phyloP scores from a whole-genome alignment of 345 rosid species.

The Hirschfeldia incana region DNA sequence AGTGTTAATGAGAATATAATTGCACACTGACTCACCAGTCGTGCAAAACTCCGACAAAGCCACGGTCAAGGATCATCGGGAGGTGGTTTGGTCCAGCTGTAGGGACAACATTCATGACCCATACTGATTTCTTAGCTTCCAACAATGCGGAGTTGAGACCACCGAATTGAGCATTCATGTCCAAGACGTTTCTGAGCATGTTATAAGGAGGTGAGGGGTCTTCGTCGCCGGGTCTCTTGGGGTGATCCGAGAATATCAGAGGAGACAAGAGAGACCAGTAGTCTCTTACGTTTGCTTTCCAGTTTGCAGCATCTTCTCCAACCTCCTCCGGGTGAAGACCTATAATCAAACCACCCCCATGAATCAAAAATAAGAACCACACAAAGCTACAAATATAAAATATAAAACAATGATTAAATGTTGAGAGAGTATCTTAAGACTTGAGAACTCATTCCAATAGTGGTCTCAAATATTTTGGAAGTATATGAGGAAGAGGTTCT shows the following conservation, averaged over 20 bases:
- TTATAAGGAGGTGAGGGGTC: conserved; percentile 97
- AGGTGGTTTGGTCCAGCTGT: conserved; percentile 81
- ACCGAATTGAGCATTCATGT: conserved; percentile 95
- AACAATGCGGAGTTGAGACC: conserved; percentile 85
- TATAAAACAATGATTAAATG: too few species aligned
- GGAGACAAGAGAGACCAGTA: conserved; percentile 99
- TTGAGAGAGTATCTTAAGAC: too few species aligned
- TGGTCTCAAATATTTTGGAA: too few species aligned
- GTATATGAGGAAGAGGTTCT: too few species aligned
- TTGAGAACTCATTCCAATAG: too few species aligned
- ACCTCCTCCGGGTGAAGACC: conserved; percentile 71
- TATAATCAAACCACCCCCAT: conserved; percentile 36
- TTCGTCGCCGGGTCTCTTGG: conserved; percentile 99
- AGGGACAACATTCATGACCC: conserved; percentile 99
- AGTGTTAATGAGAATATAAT: background rate
- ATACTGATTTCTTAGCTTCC: conserved; percentile 77
- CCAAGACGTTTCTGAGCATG: conserved; percentile 94
- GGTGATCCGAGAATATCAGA: conserved; percentile 97
- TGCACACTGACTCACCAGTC: conserved; percentile 61
- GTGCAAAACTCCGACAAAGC: conserved; percentile 86
- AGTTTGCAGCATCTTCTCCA: conserved; percentile 60
- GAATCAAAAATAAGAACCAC: background rate
- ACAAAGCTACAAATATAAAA: background rate
- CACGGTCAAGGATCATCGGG: conserved; percentile 88
- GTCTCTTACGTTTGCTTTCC: conserved; percentile 61